A percentile compares a stretch with the other conserved stretches of the same genome.
Evolutionary conservation across 78 protist genomes (phyloP).

Genomic region (Dictyostelium capitatum): DNA sequence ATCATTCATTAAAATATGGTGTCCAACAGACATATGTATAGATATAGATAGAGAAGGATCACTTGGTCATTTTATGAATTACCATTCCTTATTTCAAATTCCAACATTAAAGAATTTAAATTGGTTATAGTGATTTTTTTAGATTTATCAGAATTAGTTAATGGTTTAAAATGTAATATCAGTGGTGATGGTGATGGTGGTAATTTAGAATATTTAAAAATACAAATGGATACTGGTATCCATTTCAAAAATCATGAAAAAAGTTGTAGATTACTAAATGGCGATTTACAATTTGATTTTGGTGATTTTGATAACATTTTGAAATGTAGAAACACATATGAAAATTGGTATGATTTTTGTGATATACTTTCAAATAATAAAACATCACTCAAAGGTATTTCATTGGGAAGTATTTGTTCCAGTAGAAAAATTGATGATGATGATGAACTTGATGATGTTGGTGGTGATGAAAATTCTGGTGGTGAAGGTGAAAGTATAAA

Average conservation of each 20-base stretch:
- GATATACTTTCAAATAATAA: not conserved
- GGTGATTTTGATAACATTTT: not conserved
- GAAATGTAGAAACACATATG: not conserved
- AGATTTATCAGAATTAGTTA: not conserved
- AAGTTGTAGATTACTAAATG: not conserved
- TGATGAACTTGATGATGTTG: too few species aligned
- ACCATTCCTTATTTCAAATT: not conserved
- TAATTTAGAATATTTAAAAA: not conserved
- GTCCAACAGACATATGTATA: not conserved
- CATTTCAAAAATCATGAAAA: not conserved
- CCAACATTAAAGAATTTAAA: not conserved
- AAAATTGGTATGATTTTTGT: not conserved
- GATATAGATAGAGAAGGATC: not conserved
- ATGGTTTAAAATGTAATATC: not conserved
- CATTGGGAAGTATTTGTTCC: not conserved
- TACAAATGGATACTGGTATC: not conserved
- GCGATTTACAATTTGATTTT: not conserved
- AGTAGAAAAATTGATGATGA: too few species aligned
- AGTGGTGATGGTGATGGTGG: too few species aligned
- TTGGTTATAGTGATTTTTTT: not conserved
- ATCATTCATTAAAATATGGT: not conserved
- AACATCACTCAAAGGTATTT: not conserved
- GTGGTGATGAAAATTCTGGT: too few species aligned
- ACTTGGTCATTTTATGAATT: not conserved
- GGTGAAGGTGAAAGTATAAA: not conserved